phyloP scores from a whole-genome alignment of 768 basidiomycete genomes.

The Leucocoprinus sp. region DNA sequence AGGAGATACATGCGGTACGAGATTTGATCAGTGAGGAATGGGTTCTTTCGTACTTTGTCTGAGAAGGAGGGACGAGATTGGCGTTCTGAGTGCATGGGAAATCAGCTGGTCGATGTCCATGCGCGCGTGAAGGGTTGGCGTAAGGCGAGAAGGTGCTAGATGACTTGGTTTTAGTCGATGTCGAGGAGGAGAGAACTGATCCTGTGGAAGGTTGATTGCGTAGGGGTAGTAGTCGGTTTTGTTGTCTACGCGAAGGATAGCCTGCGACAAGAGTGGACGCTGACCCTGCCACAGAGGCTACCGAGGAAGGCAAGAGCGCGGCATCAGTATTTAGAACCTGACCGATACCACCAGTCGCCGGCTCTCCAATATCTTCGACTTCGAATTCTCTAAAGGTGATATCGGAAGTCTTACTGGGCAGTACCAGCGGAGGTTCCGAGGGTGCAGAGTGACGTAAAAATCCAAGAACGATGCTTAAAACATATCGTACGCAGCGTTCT shows the following conservation, averaged over 20 bases:
- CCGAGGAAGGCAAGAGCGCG: too few relatives aligned
- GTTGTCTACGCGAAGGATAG: too few relatives aligned
- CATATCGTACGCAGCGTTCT: constrained; percentile 73
- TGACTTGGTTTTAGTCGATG: too few relatives aligned
- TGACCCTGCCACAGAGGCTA: constrained; percentile 26
- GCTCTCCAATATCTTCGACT: constrained; percentile 30
- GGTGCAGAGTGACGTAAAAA: constrained; percentile 68
- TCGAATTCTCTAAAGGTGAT: constrained; percentile 71
- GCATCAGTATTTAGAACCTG: too few relatives aligned
- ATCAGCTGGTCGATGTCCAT: too few relatives aligned
- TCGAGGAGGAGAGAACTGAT: too few relatives aligned
- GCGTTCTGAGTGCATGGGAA: constrained; percentile 7
- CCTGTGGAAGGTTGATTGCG: too few relatives aligned
- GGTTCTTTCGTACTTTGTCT: constrained; percentile 49
- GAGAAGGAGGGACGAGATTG: constrained; percentile 30
- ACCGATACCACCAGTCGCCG: constrained; percentile 4
- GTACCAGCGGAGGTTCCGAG: constrained; percentile 43
- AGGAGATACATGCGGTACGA: constrained; percentile 43
- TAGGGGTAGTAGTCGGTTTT: too few relatives aligned
- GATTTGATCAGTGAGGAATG: constrained; percentile 53
- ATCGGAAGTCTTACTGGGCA: constrained; percentile 50
- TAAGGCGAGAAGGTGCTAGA: too few relatives aligned
- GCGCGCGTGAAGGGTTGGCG: too few relatives aligned
- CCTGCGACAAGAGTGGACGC: constrained; percentile 33
- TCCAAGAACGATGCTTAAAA: constrained; percentile 75